Evolutionary conservation across 2,329 filamentous ascomycete species (phyloP), one percentile per base, ranked within the genome.

Genomic region (Colletotrichum destructivum): DNA sequence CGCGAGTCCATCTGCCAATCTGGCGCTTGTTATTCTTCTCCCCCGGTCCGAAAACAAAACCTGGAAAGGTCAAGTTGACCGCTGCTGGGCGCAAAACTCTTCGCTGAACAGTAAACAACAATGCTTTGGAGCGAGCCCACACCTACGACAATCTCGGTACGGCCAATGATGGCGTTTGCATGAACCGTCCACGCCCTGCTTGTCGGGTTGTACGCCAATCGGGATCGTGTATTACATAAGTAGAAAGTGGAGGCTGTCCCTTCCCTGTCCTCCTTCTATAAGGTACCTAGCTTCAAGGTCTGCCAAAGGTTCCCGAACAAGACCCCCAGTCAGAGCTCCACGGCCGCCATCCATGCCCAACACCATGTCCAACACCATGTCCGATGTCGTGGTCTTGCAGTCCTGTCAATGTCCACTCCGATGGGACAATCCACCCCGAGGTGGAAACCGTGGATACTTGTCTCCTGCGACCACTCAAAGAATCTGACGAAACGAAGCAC

Each of bases 351-450:
- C 65, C 66, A 13, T 71, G 69, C 52, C 69, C 44, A 21, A 49
- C 65, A 68, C 67, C 42, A 31, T 9, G 26, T 47, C 67, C 26
- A 23, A 26, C 38, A 63, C 61, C 47, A 44, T 63, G 61, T 55
- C 54, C 52, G 35, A 63, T 64, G 59, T 69, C 69, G 69, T 60
- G 65, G 69, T 69, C 69, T 52, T 52, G 61, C 61, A 31, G 12
- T 55, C 38, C 55, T 46, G 59, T 42, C 69, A 54, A 72, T 46
- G 59, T 47, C 69, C 59, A 72, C 59, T 72, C 60, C 12, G 60
- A 69, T 64, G 69, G 65, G 23, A 69, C 66, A 69, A 54, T 61
- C 65, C 69, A 69, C 69, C 15, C 35, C 59, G 23, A n/a, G 46
- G 65, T 69, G 65, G 65, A 7, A 55, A 69, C 47, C 31, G 54